These are phyloP conservation scores for Calonectria henricotiae DNA, from an alignment of 2,329 filamentous ascomycete species.

Conservation along the genomic window DNA sequence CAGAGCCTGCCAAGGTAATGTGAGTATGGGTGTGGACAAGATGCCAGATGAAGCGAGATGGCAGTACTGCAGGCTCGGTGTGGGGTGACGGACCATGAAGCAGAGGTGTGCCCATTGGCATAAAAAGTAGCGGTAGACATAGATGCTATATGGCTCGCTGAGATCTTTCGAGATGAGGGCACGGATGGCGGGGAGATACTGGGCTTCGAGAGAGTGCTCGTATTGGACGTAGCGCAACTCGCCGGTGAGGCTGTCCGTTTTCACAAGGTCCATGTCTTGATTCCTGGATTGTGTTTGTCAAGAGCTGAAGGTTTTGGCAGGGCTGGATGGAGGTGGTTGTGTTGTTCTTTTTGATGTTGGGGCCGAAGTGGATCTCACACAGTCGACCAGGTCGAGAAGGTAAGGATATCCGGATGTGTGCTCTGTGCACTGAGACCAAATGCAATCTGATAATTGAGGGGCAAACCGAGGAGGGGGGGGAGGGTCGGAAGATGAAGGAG, in stretches of 20 bases:
- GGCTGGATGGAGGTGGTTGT: conserved; percentile 9
- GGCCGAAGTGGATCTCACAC: conserved; percentile 36
- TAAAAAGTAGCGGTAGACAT: conserved; percentile 98
- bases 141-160: conserved; percentile 98
- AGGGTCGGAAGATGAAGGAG: background rate
- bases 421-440: conserved; percentile 20
- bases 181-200: conserved; percentile 88
- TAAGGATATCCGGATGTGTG: conserved; percentile 18
- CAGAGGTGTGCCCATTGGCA: conserved; percentile 99
- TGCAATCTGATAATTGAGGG: conserved; percentile 1
- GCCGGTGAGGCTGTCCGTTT: conserved; percentile 58
- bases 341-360: conserved; percentile 38
- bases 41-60: background rate
- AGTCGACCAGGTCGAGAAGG: conserved; percentile 22
- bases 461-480: background rate
- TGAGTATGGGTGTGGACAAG: conserved; percentile 26
- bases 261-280: conserved; percentile 56
- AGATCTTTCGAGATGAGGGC: conserved; percentile 96
- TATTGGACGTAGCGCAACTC: conserved; percentile 76
- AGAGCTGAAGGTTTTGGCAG: conserved; percentile 29
- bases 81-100: conserved; percentile 79
- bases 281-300: conserved; percentile 19
- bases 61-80: conserved; percentile 20
- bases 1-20: conserved; percentile 65
- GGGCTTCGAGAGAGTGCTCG: conserved; percentile 72